Base-by-base conservation (phyloP, 2,329 filamentous ascomycete genomes). In the Calonectria crousiana region DNA sequence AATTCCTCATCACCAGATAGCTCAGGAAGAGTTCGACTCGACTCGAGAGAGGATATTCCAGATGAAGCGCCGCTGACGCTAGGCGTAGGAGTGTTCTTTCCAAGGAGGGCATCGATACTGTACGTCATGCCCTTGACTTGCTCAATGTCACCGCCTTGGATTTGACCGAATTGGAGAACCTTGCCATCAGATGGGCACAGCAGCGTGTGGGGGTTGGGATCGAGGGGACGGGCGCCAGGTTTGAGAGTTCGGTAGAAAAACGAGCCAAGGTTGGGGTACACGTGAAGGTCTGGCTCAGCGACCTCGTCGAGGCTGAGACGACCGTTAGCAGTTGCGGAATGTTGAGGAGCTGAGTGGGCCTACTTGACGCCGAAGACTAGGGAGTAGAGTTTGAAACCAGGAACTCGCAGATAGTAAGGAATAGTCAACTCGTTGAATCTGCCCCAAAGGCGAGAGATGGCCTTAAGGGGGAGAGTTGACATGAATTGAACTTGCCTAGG, bases 41-140 rank as follows among this genome's bases (percentile, higher is more conserved):
- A 76, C 13, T 78, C 75, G 10, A 82, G 76, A 34, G 82, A 77
- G 8, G 78, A 67, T 23, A 74, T 58, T 28, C 71, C 72, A 2
- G 80, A 79, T 2, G 78, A 80, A 30, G 77, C 78, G 70, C 85
- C 84, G 72, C 90, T 83, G 79, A 93, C 84, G 85, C 91, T 91
- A 23, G 89, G 84, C 6, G 88, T 83, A 47, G 90, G 90, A 8
- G 89, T 90, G 75, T 88, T 88, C 77, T 91, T 92, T 67, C 97
- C 97, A 2, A 99, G 90, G 2, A 99, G 90, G 10, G 97, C 96
- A 83, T 99, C 97, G 69, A 99, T 91, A 78, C 93, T 98, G 86
- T 99, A 99, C 0, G 97, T 99, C 90, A 99, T 97, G 74, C 97
- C 97, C 86, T 99, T 99, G 77, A 99, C 96, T 86, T 99, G 97